Conservation (phyloP, 1,139 yeast species). For the Pichia sp. region DNA sequence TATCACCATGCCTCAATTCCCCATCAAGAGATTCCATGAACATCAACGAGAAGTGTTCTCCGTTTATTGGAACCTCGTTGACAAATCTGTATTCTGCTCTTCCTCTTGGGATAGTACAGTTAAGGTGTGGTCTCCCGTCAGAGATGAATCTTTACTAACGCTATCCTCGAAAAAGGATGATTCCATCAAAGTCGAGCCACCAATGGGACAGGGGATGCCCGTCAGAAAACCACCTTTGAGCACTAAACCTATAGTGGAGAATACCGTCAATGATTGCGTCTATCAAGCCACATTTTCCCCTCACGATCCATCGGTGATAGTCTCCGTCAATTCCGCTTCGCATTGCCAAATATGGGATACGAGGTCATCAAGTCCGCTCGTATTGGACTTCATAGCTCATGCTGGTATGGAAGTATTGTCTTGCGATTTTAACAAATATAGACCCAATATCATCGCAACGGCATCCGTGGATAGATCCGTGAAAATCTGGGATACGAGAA, state of each 20-base stretch:
- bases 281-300: slow-evolving; percentile 85
- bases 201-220: slow-evolving; percentile 7
- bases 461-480: slow-evolving; percentile 86
- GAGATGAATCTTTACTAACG: slow-evolving; percentile 55
- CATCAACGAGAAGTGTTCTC: slow-evolving; percentile 84
- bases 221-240: slow-evolving; percentile 18
- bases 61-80: slow-evolving; percentile 80
- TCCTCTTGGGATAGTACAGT: slow-evolving; percentile 92
- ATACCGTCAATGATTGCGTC: slow-evolving; percentile 45
- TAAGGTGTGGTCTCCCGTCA: slow-evolving; percentile 62
- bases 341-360: slow-evolving; percentile 79
- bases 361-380: slow-evolving; percentile 59
- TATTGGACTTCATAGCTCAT: slow-evolving; percentile 60
- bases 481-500: slow-evolving; percentile 82
- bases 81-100: slow-evolving; percentile 63
- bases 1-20: slow-evolving; percentile 56
- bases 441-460: slow-evolving; percentile 70
- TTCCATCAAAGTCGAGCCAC: slow-evolving; percentile 23
- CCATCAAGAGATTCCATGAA: slow-evolving; percentile 70
- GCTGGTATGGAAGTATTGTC: slow-evolving; percentile 74
- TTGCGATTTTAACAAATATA: slow-evolving; percentile 88
- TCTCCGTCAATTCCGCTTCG: slow-evolving; percentile 77
- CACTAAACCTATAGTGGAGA: slow-evolving; percentile 24
- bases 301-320: slow-evolving; percentile 63
- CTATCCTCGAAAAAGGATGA: slow-evolving; percentile 36